Evolutionary conservation across 441 rosid species (phyloP), one percentile per base, ranked within the genome.

Genomic region (Eruca vesicaria): DNA sequence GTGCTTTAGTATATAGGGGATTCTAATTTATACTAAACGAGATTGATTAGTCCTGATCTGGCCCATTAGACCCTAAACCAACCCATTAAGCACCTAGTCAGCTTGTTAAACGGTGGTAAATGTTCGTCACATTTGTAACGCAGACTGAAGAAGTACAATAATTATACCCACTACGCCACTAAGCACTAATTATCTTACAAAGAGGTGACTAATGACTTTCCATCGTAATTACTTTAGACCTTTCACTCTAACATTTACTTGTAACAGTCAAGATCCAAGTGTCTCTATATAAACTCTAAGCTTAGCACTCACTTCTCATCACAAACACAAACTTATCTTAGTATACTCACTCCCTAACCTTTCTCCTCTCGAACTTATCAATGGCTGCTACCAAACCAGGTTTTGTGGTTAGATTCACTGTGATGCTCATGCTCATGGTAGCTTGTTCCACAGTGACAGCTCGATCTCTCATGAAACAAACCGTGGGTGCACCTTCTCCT

Each of bases 381-480:
- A 53, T 73, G 82, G 68, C 72, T 32, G 68, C 72, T 32, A 18
- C 12, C 36, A 68, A 69, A 48, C 19, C 59, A 6, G 57, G 43
- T 20, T 64, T 50, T 53, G 7, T 57, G n/a, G 63, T 74, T 58
- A 73, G 64, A 48, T 63, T 67, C 74, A 68, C 4, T 66, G 63
- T 71, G 2, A 58, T 21, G 8, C 18, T 78, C 66, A 53, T 78
- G 55, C 9, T 78, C 62, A 62, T 73, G 63, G 63, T 69, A 63
- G 72, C 63, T 68, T 71, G 72, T 28, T 73, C 78, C 58, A 35
- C 52, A 3, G 78, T 73, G 23, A 45, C 35, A 35, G 71, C 75
- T 41, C 71, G 78, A 12, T 36, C 72, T 67, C 75, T 78, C 63
- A 26, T 50, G 78, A 78, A 78, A 63, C 75, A 53, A 66, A 9